Base-by-base conservation (phyloP, 225 moss, liverwort and hornwort species). In the Anthoceros angustus region DNA sequence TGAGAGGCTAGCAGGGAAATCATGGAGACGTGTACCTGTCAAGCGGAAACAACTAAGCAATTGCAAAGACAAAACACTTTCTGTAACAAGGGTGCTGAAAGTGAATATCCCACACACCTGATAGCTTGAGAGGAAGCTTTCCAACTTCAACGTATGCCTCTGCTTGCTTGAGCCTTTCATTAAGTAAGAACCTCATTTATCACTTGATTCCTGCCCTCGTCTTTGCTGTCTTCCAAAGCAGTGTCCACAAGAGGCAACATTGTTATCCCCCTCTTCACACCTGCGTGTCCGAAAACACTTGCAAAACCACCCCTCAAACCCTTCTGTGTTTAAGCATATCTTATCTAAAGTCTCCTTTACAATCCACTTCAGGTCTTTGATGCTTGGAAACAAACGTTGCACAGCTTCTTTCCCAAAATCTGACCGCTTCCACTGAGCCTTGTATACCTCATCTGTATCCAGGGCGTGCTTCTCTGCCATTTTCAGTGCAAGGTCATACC, bases 81-180 rank as follows among this genome's bases (percentile, higher is more conserved):
- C 32, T 32, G 32, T 32, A 32, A 32, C 4, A 32, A 32, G 32
- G 2, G 4, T 16, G 38, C 39, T 40, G 42, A 9, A 55, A 45
- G 45, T 32, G 32, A 32, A 32, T 32, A 72, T 49, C 76, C 49
- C 95, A 43, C 76, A 69, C 16, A 92, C 98, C 89, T 98, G 87
- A 78, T 98, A 92, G 69, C 73, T 81, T 55, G 77, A 74, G 45
- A 98, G 75, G n/a, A 72, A 98, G 80, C 78, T 81, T 75, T 64
- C 89, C 98, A 70, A 92, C 81, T 67, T 87, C 86, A 80, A 98
- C 89, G 68, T 81, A 83, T 68, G 75, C 81, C 68, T 98, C 98
- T 72, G 89, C 98, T 74, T 84, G 80, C 75, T 80, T 85, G 65
- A 98, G 74, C 71, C 75, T 73, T 43, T 74, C 72, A 74, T 80